Evolutionary conservation across 257 asterid genomes (phyloP).

Genomic region (Anisodus tanguticus): DNA sequence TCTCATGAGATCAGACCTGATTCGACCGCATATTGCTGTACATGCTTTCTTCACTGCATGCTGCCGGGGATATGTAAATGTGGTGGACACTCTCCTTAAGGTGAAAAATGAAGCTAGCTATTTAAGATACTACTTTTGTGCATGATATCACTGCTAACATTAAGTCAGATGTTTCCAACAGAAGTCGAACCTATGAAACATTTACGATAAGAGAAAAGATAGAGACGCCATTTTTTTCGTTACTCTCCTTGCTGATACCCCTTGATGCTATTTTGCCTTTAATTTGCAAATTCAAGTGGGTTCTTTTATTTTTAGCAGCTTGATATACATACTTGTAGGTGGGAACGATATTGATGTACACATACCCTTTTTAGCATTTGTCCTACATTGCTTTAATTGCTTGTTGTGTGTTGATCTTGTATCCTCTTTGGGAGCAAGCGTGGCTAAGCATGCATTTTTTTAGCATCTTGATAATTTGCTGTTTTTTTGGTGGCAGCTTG

Average conservation of each 20-base stretch:
- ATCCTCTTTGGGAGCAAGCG: constrained; percentile 8
- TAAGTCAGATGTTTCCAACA: constrained; percentile 10
- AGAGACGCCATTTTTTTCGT: background rate
- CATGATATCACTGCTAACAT: constrained; percentile 9
- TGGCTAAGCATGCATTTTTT: background rate
- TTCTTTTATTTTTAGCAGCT: background rate
- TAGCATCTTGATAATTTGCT: constrained; percentile 35
- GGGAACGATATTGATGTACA: background rate
- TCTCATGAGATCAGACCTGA: constrained; percentile 73
- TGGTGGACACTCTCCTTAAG: constrained; percentile 64
- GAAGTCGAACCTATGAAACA: background rate
- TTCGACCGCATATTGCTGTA: constrained; percentile 70
- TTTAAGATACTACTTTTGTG: constrained; percentile 11
- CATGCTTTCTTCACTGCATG: constrained; percentile 80
- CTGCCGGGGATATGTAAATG: constrained; percentile 68
- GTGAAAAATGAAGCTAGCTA: constrained; percentile 36
- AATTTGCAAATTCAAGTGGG: constrained; percentile 19
- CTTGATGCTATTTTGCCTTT: background rate
- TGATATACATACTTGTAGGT: background rate
- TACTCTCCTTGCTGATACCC: background rate
- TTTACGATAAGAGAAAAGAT: background rate
- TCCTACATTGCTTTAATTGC: background rate
- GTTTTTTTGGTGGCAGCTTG: constrained; percentile 58
- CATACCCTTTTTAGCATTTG: background rate
- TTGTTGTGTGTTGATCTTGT: background rate